A percentile compares a stretch with the other conserved stretches of the same genome.
Conservation (phyloP, 106 monocot species). For the Platanthera zijinensis region DNA sequence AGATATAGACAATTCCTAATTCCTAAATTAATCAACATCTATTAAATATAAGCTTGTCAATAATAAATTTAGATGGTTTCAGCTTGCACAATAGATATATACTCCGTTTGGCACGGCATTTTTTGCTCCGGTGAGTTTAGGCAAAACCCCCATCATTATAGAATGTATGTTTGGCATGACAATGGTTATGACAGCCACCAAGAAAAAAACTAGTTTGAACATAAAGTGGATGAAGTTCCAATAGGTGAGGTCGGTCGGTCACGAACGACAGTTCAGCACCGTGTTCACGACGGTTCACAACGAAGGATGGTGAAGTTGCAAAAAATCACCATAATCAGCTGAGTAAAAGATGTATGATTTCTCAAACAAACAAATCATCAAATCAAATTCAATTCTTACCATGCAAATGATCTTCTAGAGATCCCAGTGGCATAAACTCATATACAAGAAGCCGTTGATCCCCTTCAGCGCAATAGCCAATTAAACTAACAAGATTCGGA, state of each 20-base stretch:
- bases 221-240: no score
- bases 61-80: neutral
- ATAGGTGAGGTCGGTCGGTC: no score
- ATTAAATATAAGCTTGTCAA: neutral
- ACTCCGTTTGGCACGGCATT: no score
- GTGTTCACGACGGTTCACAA: neutral
- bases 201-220: no score
- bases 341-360: neutral
- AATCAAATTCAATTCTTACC: constrained; percentile 11
- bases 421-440: constrained; percentile 37
- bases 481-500: constrained; percentile 31
- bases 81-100: neutral
- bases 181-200: no score
- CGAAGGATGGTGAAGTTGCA: neutral
- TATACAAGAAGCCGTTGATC: constrained; percentile 40
- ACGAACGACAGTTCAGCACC: no score
- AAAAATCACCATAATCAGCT: neutral
- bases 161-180: no score
- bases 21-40: neutral
- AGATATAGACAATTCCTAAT: constrained; percentile 1
- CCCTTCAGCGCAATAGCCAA: constrained; percentile 39
- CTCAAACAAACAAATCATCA: neutral
- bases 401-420: constrained; percentile 39
- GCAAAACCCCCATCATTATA: no score
- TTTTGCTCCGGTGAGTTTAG: no score